Conservation (phyloP, 495 filamentous ascomycete genomes). For the Penicillium subrubescens region DNA sequence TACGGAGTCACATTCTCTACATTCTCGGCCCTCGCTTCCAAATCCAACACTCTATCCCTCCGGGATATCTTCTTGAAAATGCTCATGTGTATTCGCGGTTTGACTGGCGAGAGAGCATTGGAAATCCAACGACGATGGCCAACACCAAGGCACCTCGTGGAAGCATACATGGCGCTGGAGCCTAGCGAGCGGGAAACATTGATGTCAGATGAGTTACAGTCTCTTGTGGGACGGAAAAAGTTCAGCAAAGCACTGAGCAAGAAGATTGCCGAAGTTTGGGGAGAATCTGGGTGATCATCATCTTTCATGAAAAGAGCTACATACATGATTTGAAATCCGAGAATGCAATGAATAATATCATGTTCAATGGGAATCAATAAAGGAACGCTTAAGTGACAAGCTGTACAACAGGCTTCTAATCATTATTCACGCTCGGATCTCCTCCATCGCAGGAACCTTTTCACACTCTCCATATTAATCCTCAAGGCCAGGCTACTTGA, state of each 20-base stretch:
- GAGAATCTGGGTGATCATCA: constrained; percentile 28
- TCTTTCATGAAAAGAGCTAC: neutral
- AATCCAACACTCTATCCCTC: constrained; percentile 72
- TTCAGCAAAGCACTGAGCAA: constrained; percentile 63
- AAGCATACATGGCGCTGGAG: constrained; percentile 61
- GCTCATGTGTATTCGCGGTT: constrained; percentile 78
- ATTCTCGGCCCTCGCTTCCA: constrained; percentile 71
- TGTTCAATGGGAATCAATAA: neutral
- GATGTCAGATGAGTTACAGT: constrained; percentile 53
- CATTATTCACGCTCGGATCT: constrained; percentile 1
- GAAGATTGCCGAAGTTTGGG: constrained; percentile 78
- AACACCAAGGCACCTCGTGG: constrained; percentile 69
- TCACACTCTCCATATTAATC: constrained; percentile 36
- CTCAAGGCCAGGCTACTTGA: constrained; percentile 69
- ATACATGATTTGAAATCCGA: neutral
- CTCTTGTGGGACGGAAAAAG: constrained; percentile 68
- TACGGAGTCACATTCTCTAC: constrained; percentile 72
- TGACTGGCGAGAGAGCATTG: constrained; percentile 80
- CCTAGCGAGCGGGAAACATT: constrained; percentile 51
- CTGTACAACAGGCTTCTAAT: neutral
- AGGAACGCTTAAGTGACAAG: neutral
- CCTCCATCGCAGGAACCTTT: constrained; percentile 22
- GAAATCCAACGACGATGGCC: constrained; percentile 77
- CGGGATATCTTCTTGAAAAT: constrained; percentile 82
- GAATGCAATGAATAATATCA: neutral